Conservation (phyloP, 148 eudicot species). For the Bassia scoparia region DNA sequence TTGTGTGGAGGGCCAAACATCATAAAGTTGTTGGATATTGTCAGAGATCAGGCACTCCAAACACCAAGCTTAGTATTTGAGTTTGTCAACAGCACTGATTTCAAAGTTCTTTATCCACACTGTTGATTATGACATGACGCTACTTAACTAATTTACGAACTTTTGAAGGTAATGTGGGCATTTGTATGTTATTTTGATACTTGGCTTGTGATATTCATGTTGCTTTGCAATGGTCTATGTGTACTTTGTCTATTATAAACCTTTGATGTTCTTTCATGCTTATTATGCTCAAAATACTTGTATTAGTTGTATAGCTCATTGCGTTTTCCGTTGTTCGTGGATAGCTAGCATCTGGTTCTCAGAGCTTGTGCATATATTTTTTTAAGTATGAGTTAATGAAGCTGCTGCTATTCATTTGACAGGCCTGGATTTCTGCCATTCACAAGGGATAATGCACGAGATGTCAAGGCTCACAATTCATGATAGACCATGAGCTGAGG, state of each 20-base stretch:
- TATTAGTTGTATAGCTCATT: neutral
- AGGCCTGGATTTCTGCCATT: conserved; percentile 96
- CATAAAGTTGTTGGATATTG: conserved; percentile 76
- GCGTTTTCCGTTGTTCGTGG: neutral
- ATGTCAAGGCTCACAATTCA: conserved; percentile 95
- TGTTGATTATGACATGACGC: conserved; percentile 90
- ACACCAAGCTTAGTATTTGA: conserved; percentile 96
- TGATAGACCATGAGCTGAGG: conserved; percentile 92
- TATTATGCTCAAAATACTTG: neutral
- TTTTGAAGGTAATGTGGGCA: conserved; percentile 59
- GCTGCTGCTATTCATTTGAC: conserved; percentile 9
- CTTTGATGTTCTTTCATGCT: neutral
- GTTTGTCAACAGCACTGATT: conserved; percentile 91
- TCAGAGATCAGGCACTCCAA: conserved; percentile 91
- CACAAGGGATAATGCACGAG: conserved; percentile 99
- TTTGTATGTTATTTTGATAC: neutral
- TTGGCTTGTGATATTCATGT: neutral
- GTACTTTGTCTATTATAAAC: neutral
- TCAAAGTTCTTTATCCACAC: conserved; percentile 84
- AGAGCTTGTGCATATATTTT: neutral
- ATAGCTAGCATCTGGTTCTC: neutral
- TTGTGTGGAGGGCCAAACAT: conserved; percentile 87
- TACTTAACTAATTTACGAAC: conserved; percentile 97
- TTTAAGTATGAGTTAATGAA: conserved; percentile 4
- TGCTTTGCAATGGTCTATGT: neutral